phyloP scores from a whole-genome alignment of 805 yeast species.

The Candida sanyiensis region DNA sequence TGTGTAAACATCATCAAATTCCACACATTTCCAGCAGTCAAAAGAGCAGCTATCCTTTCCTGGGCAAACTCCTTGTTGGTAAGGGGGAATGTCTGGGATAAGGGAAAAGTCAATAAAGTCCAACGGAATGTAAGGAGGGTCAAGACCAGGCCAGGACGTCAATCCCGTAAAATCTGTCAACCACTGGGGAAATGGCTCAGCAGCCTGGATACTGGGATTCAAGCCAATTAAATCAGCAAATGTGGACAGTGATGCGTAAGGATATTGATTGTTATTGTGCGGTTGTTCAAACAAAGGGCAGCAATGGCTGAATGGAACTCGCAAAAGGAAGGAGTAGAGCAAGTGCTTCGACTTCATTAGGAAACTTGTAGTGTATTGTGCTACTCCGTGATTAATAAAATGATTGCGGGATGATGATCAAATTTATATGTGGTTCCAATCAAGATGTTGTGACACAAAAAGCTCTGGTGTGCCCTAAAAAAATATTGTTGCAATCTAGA shows the following conservation, averaged over 20 bases:
- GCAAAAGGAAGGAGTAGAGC: neutral
- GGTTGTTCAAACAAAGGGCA: too few species aligned
- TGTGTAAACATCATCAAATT: slow-evolving; percentile 67
- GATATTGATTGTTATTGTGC: too few species aligned
- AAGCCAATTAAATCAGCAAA: slow-evolving; percentile 26
- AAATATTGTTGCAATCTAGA: too few species aligned
- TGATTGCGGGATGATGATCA: too few species aligned
- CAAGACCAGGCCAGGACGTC: slow-evolving; percentile 74
- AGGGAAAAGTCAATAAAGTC: slow-evolving; percentile 55
- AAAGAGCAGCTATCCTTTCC: slow-evolving; percentile 62
- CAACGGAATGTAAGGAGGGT: slow-evolving; percentile 84
- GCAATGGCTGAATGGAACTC: neutral
- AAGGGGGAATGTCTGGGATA: slow-evolving; percentile 45
- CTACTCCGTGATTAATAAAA: too few species aligned
- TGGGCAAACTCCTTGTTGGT: slow-evolving; percentile 57
- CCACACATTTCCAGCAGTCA: slow-evolving; percentile 78
- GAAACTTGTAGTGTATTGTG: too few species aligned
- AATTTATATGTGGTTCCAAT: too few species aligned
- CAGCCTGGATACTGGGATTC: slow-evolving; percentile 23
- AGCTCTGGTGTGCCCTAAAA: too few species aligned
- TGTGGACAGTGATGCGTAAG: too few species aligned
- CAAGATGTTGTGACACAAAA: too few species aligned
- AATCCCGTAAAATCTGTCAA: slow-evolving; percentile 68
- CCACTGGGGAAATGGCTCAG: slow-evolving; percentile 73
- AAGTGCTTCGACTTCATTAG: too few species aligned